Conservation (phyloP, 768 basidiomycete species). For the Tylopilus vinaceipallidus region DNA sequence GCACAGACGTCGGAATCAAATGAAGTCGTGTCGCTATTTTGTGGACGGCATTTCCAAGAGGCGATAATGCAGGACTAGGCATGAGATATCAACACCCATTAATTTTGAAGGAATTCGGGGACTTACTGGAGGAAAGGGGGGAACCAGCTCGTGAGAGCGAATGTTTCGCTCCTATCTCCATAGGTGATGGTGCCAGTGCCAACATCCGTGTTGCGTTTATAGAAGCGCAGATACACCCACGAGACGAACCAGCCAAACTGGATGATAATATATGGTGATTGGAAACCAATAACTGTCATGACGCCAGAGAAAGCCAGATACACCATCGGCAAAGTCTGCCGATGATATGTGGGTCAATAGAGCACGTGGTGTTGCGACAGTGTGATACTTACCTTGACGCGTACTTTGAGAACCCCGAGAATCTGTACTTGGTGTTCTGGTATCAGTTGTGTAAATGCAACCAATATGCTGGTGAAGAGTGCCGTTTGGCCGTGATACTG, state of each 20-base stretch:
- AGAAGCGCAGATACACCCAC: constrained; percentile 95
- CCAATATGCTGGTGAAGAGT: constrained; percentile 82
- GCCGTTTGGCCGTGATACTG: constrained; percentile 92
- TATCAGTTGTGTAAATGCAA: constrained; percentile 96
- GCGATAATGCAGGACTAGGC: constrained; percentile 65
- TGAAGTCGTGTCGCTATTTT: constrained; percentile 64
- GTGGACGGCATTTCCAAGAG: constrained; percentile 67
- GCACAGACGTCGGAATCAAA: constrained; percentile 62
- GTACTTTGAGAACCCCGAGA: constrained; percentile 75
- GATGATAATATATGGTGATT: constrained; percentile 88
- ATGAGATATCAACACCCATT: not conserved
- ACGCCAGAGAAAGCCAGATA: constrained; percentile 90
- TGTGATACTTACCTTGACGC: constrained; percentile 73
- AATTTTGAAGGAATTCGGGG: constrained; percentile 15
- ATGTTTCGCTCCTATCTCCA: constrained; percentile 95
- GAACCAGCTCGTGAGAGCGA: constrained; percentile 94
- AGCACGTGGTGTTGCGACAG: not conserved
- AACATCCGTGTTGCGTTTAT: constrained; percentile 81
- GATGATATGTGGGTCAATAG: constrained; percentile 2
- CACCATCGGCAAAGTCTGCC: constrained; percentile 89
- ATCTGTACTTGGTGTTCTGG: constrained; percentile 98
- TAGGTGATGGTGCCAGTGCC: constrained; percentile 66
- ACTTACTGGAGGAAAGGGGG: constrained; percentile 93
- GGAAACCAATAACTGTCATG: constrained; percentile 78
- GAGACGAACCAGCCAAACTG: constrained; percentile 99